phyloP scores from a whole-genome alignment of 345 rosid genomes.

The Alliaria petiolata region DNA sequence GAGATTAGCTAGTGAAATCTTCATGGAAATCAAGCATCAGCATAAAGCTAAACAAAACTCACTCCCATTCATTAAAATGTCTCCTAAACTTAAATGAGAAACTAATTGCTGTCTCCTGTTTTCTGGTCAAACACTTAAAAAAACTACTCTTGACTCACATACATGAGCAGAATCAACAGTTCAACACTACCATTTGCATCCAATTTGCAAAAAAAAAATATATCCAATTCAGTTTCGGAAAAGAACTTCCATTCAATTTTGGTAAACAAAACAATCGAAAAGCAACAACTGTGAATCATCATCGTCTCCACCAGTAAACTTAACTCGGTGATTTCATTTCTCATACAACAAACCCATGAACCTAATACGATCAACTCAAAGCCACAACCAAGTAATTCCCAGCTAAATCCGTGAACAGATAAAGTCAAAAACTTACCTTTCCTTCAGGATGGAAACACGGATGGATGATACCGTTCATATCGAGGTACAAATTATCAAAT shows the following conservation, averaged over 20 bases:
- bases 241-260: neutral
- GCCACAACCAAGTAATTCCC: neutral
- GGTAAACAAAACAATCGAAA: neutral
- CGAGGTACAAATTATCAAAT: conserved; percentile 86
- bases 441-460: conserved; percentile 99
- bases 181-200: neutral
- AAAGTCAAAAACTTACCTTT: conserved; percentile 42
- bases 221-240: neutral
- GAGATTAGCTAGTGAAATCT: neutral
- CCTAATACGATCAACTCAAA: neutral
- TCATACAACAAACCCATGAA: neutral
- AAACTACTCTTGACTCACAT: neutral
- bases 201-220: neutral
- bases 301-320: neutral
- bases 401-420: neutral
- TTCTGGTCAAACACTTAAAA: neutral
- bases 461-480: conserved; percentile 93
- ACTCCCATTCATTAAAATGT: neutral
- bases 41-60: neutral
- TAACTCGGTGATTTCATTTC: neutral
- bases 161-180: neutral
- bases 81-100: neutral
- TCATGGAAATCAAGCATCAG: neutral
- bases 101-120: neutral
- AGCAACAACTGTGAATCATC: neutral